A percentile compares a stretch with the other conserved stretches of the same genome.
These are phyloP conservation scores for Mortierella antarctica DNA, from an alignment of 192 early-diverging fungal genomes.

Conservation along the genomic window DNA sequence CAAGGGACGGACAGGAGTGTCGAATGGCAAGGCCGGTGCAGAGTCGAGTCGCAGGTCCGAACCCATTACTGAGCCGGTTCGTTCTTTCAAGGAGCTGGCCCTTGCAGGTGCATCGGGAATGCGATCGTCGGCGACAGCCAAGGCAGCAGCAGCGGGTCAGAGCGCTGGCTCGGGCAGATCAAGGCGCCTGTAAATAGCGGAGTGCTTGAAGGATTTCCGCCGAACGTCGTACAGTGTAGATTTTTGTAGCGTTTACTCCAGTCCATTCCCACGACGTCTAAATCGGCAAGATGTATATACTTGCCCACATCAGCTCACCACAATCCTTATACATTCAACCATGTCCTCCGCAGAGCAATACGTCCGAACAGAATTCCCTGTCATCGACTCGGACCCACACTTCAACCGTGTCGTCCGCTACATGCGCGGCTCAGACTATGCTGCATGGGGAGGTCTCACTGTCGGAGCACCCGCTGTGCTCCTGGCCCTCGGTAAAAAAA, in stretches of 20 bases:
- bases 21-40: no score
- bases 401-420: constrained; percentile 90
- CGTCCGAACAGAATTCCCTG: constrained; percentile 73
- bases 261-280: not conserved
- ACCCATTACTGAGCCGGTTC: no score
- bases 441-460: constrained; percentile 67
- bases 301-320: not conserved
- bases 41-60: no score
- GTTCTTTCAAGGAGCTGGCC: no score
- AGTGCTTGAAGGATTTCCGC: no score
- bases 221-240: no score
- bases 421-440: constrained; percentile 87
- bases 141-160: not conserved
- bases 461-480: constrained; percentile 81
- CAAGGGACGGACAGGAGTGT: no score
- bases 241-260: not conserved
- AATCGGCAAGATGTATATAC: not conserved
- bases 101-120: no score
- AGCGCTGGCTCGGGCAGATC: not conserved
- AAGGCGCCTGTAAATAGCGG: not conserved
- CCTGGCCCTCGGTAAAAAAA: constrained; percentile 76
- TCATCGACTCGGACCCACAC: constrained; percentile 94
- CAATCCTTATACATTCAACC: not conserved
- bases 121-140: not conserved
- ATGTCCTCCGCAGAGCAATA: constrained; percentile 57